phyloP scores from a whole-genome alignment of 345 rosid genomes.

The Euphorbia lathyris region DNA sequence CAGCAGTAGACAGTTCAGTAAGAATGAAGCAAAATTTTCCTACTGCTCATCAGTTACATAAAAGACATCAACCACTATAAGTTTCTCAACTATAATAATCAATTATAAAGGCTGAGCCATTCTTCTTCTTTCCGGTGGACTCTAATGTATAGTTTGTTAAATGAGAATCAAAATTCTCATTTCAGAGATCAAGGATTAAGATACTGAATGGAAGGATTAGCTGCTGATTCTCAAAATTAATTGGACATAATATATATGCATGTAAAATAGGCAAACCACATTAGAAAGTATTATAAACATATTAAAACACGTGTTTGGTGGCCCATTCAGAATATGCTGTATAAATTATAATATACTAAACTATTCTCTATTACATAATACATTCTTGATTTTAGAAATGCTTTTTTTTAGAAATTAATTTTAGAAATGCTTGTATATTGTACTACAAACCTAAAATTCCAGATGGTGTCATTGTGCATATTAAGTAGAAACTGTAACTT shows the following conservation, averaged over 20 bases:
- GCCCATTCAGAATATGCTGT: background rate
- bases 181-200: background rate
- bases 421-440: background rate
- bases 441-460: background rate
- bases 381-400: background rate
- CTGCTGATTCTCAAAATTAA: background rate
- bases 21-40: background rate
- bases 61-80: background rate
- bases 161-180: background rate
- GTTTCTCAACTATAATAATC: background rate
- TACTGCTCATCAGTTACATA: background rate
- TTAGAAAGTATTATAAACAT: background rate
- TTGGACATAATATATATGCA: background rate
- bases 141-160: background rate
- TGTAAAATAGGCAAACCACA: background rate
- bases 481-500: background rate
- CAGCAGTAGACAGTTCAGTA: background rate
- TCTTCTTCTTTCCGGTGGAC: background rate
- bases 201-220: background rate
- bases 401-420: too few species aligned
- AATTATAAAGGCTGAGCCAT: background rate
- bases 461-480: background rate
- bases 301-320: background rate
- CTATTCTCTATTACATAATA: too few species aligned
- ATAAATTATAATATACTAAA: too few species aligned